Evolutionary conservation across 805 yeast genomes (phyloP).

Genomic region (Barnettozyma vustinii): DNA sequence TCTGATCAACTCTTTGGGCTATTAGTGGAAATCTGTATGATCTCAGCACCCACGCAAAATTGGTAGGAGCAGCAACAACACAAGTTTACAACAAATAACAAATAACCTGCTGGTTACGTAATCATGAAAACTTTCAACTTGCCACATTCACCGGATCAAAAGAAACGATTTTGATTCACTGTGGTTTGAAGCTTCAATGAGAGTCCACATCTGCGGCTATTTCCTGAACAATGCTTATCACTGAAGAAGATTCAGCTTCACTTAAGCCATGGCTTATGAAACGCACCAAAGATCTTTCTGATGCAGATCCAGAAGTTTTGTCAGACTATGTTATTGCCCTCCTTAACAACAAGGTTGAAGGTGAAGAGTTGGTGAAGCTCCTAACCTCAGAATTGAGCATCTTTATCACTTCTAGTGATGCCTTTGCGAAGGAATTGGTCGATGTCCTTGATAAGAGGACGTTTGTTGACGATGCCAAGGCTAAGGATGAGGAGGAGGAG

Average conservation of each 20-base stretch:
- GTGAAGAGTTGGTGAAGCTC: constrained; percentile 27
- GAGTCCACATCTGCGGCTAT: background rate
- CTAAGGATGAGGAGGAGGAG: background rate
- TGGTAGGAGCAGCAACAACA: background rate
- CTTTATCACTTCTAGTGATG: constrained; percentile 29
- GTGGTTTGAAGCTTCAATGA: no score
- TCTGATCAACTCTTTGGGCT: no score
- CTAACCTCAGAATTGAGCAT: constrained; percentile 34
- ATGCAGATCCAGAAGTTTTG: constrained; percentile 38
- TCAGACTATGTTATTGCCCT: constrained; percentile 41
- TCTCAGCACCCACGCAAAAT: no score
- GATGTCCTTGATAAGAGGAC: constrained; percentile 16
- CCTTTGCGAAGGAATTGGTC: constrained; percentile 26
- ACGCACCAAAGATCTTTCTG: constrained; percentile 23
- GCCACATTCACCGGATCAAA: no score
- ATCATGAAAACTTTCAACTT: background rate
- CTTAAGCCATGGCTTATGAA: constrained; percentile 27
- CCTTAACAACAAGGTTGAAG: constrained; percentile 32
- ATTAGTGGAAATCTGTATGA: no score
- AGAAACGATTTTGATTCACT: no score
- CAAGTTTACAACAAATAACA: no score
- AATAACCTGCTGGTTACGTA: no score
- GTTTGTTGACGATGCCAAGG: background rate
- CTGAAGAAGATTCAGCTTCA: constrained; percentile 10
- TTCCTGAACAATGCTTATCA: constrained; percentile 7